Base-by-base conservation (phyloP, 1,139 yeast species). In the Sugiyamaella sp. region DNA sequence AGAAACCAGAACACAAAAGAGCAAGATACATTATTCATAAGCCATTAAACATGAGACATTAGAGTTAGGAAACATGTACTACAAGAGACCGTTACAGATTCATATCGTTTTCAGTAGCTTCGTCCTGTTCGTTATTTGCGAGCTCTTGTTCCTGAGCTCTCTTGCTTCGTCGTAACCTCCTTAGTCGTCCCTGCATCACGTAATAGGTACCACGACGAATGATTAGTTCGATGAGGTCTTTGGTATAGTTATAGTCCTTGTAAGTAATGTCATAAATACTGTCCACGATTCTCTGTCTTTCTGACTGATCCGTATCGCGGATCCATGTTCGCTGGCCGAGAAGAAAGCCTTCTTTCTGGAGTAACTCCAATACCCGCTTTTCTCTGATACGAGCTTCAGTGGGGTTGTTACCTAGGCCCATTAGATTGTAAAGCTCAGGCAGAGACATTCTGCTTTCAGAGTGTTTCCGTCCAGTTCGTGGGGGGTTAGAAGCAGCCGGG, bases 241-340 rank as follows among this genome's bases (percentile, higher is more conserved):
- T 77, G 49, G 82, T 75, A 63, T 80, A 82, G 33, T 73, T 79
- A 65, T 81, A 85, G 38, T 75, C 76, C 2, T 66, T 66, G 20
- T 71, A 71, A 2, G 85, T 83, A 51, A 78, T 71, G 2, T 65
- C 63, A 62, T 77, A 72, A 49, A 89, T 72, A 55, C 75, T 72
- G 25, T 77, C 75, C 40, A 88, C 74, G 46, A 85, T 71, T 17
- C 71, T 63, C 21, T 68, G 67, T 47, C 96, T 74, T 57, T 80
- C 79, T 4, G 70, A 71, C 51, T 76, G 78, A 1, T 78, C 74
- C 0, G 95, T 86, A 64, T 85, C 95, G 56, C 95, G 77, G 40
- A 86, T 82, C 95, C 96, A 88, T 0, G 95, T 87, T 64, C 80
- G 81, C 60, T 81, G 78, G 3, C 96, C 96, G 29, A 89, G 69